Conservation (phyloP, 2,329 filamentous ascomycete genomes). For the Emergomyces orientalis region DNA sequence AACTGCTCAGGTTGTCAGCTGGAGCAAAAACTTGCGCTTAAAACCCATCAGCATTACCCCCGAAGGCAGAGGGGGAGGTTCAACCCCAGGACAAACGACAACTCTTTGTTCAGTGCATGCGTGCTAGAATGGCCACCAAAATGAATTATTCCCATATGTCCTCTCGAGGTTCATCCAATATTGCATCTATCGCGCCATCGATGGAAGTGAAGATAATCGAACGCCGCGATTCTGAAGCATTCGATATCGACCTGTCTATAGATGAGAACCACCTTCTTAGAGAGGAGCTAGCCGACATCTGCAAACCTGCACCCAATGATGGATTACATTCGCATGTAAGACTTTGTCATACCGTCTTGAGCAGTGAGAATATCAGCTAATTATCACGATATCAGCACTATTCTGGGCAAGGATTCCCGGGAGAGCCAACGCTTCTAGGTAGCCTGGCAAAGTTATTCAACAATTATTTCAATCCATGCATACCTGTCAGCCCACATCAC, state of each 20-base stretch:
- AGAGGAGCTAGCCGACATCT: slow-evolving; percentile 13
- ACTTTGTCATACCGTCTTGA: no score
- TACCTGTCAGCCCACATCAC: slow-evolving; percentile 17
- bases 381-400: slow-evolving; percentile 9
- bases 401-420: slow-evolving; percentile 16
- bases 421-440: slow-evolving; percentile 18
- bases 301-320: slow-evolving; percentile 8
- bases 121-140: neutral
- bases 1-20: neutral
- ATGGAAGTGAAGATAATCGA: neutral
- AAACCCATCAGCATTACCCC: neutral
- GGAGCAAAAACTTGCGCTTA: neutral
- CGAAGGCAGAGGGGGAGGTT: neutral
- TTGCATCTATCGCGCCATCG: neutral
- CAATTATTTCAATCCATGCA: slow-evolving; percentile 21
- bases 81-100: neutral
- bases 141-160: slow-evolving; percentile 1
- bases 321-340: slow-evolving; percentile 11
- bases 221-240: neutral
- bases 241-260: slow-evolving; percentile 13
- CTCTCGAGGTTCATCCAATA: neutral
- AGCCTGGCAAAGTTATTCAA: slow-evolving; percentile 21
- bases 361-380: neutral
- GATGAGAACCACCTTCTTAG: slow-evolving; percentile 14
- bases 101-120: neutral